Base-by-base conservation (phyloP, 768 basidiomycete genomes). In the Tephrocybe sp. region DNA sequence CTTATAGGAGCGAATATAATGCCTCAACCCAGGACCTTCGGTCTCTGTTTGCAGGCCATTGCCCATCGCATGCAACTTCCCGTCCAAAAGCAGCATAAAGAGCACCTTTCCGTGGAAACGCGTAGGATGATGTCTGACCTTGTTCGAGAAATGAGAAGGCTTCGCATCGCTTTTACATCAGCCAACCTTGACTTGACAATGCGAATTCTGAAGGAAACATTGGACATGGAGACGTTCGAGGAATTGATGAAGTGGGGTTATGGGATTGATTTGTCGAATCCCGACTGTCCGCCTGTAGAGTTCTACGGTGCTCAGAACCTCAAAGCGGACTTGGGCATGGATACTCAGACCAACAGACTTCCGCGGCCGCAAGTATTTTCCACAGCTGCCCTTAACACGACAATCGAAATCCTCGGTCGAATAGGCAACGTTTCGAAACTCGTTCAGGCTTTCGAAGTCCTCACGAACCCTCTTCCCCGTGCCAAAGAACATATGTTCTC, bases 391-490 rank as follows among this genome's bases (percentile, higher is more conserved):
- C 79, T 93, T 34, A 90, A 90, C 66, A 86, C 84, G 15, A 81
- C 81, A 40, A 68, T 93, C 56, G 86, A 90, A 51, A 75, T 84
- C 59, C 76, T 90, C 8, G 89, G 88, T 12, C 76, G 77, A 8
- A 60, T 75, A 15, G 77, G 81, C 11, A 68, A 84, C 47, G 66
- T 88, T 33, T 82, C 86, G 3, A 83, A 80, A 58, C 76, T 93
- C 62, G 77, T 92, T 4, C 81, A 83, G 60, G 77, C 85, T 1
- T 93, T 91, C 60, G 90, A 92, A 58, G 83, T 88, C 24, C 80
- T 91, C 51, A 89, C 90, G 0, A 76, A 83, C 42, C 87, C 88
- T 14, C 73, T 90, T 24, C 83, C 86, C 10, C 66, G 70, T 52
- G 73, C 77, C 37, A 72, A 66, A 42, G 69, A 75, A 62, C 71